Evolutionary conservation across 768 basidiomycete genomes (phyloP), one percentile per base, ranked within the genome.

Genomic region (Serendipita sp.): DNA sequence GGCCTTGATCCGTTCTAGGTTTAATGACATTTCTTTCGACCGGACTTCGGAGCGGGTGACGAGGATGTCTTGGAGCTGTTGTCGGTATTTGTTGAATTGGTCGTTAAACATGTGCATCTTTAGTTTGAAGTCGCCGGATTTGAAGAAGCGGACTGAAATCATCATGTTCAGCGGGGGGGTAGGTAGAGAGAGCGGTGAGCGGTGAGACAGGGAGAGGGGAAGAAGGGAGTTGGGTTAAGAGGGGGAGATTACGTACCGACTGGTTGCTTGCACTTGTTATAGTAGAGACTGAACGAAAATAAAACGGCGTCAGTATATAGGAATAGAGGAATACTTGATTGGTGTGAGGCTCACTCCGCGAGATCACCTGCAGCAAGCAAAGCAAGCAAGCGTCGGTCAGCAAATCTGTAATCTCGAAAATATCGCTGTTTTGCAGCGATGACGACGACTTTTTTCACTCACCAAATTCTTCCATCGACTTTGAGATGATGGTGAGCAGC

Each of bases 231-330:
- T 1, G 45, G 45, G 45, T 20, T 50, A 9, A 50, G 45, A 4
- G 26, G 26, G 24, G 26, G 31, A 1, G 3, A 31, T 33, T 2
- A n/a, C 53, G 9, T 34, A 58, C 53, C 53, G 3, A 58, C 33
- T 24, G 53, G 53, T 34, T 58, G 53, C 30, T 58, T 58, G 53
- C 53, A 58, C 30, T 58, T 58, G 33, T 58, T 58, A 33, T 58
- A 58, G 30, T 58, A 58, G 17, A 58, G 53, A 31, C 45, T 50
- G n/a, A n/a, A n/a, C n/a, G n/a, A n/a, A n/a, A n/a, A n/a, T n/a
- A n/a, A n/a, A n/a, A n/a, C n/a, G n/a, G n/a, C n/a, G n/a, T n/a
- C n/a, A n/a, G n/a, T n/a, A n/a, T n/a, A n/a, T n/a, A n/a, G n/a
- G n/a, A n/a, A n/a, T n/a, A n/a, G n/a, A n/a, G n/a, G 31, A 3